A percentile compares a stretch with the other conserved stretches of the same genome.
These are phyloP conservation scores for Zymoseptoria tritici DNA, from an alignment of 2,329 filamentous ascomycete species.

Conservation along the genomic window DNA sequence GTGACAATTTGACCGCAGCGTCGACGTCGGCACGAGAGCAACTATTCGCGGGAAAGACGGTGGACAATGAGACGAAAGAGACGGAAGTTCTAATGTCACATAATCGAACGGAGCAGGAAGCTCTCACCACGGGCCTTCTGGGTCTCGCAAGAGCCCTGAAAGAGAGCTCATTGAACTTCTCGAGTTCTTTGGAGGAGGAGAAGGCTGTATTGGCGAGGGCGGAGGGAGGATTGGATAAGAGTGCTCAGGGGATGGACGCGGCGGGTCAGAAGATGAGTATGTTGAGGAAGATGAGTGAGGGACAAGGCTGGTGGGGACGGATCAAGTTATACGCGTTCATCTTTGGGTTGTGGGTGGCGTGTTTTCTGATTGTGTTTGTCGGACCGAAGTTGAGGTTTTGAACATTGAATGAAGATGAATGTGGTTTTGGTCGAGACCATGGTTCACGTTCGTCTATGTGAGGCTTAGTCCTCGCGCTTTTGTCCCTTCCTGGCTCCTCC, in stretches of 20 bases:
- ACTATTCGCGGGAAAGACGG: conserved; percentile 30
- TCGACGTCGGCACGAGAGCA: conserved; percentile 29
- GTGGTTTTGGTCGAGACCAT: not conserved
- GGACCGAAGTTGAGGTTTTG: conserved; percentile 82
- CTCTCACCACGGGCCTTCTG: conserved; percentile 72
- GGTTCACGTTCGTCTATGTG: not conserved
- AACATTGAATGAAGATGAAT: not conserved
- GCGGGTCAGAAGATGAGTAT: conserved; percentile 71
- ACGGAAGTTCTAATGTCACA: conserved; percentile 65
- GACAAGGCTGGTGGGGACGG: conserved; percentile 78
- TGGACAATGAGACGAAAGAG: conserved; percentile 14
- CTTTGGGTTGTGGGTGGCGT: conserved; percentile 68
- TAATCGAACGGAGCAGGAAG: conserved; percentile 75
- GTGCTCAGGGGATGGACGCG: conserved; percentile 65
- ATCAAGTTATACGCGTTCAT: conserved; percentile 74
- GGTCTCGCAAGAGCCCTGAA: conserved; percentile 73
- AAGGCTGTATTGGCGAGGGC: conserved; percentile 66
- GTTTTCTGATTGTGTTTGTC: conserved; percentile 74
- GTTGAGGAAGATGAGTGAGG: conserved; percentile 74
- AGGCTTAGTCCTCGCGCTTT: not conserved
- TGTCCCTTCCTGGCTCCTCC: not conserved
- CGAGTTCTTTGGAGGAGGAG: conserved; percentile 62
- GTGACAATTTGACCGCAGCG: conserved; percentile 24
- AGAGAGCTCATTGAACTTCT: conserved; percentile 63
- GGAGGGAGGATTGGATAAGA: conserved; percentile 68